These are phyloP conservation scores for Cordyceps militaris DNA, from an alignment of 2,329 filamentous ascomycete genomes.

Conservation along the genomic window DNA sequence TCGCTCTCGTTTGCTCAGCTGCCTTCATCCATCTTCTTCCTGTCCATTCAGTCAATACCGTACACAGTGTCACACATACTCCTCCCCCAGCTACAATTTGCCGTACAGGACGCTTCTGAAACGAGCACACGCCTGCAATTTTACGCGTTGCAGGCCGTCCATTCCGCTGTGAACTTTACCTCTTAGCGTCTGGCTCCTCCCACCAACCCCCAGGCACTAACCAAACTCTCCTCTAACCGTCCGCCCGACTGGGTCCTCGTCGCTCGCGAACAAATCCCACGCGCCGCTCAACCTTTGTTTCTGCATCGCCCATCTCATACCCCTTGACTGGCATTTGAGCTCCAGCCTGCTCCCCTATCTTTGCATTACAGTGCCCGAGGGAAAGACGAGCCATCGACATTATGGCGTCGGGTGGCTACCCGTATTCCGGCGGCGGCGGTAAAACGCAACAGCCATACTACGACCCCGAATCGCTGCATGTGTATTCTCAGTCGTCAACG, in stretches of 20 bases:
- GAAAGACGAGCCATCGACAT: slow-evolving; percentile 16
- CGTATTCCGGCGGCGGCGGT: slow-evolving; percentile 23
- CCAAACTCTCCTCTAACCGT: background rate
- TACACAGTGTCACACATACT: slow-evolving; percentile 2
- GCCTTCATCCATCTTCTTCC: background rate
- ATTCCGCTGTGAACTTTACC: background rate
- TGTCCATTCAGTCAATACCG: background rate
- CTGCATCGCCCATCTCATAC: background rate
- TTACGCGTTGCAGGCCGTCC: background rate
- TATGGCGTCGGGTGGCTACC: slow-evolving; percentile 64
- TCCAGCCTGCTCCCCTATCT: background rate
- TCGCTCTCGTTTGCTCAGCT: background rate
- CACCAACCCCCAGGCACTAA: slow-evolving; percentile 13
- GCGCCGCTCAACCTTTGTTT: background rate
- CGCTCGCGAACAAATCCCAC: background rate
- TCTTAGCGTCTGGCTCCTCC: slow-evolving; percentile 10
- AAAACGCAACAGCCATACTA: slow-evolving; percentile 34
- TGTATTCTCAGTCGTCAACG: slow-evolving; percentile 34
- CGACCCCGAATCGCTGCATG: slow-evolving; percentile 27
- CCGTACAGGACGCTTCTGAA: slow-evolving; percentile 6
- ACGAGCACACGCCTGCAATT: slow-evolving; percentile 8
- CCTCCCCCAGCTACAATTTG: background rate
- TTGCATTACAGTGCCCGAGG: background rate
- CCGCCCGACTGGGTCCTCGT: background rate
- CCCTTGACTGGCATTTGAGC: background rate